Evolutionary conservation across 2,329 filamentous ascomycete species (phyloP).

Genomic region (Pseudopithomyces maydicus): DNA sequence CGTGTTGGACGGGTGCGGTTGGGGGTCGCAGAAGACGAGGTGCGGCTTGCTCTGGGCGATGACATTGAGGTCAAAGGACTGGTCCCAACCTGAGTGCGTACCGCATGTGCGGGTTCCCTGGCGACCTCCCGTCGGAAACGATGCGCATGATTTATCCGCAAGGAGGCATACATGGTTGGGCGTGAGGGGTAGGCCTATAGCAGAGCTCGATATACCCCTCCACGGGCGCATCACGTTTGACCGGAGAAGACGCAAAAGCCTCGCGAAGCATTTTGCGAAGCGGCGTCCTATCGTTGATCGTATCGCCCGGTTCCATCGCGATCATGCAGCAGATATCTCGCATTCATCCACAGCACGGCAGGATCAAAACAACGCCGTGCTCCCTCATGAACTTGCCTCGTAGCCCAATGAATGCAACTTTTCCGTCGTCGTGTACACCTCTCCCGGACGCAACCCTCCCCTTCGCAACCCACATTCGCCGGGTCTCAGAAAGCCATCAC

Average conservation of each 20-base stretch:
- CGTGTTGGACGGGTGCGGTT: constrained; percentile 85
- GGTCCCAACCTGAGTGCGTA: constrained; percentile 12
- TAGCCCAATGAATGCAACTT: neutral
- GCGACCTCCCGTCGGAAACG: neutral
- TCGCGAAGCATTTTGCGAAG: neutral
- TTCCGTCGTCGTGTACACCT: neutral
- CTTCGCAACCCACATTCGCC: neutral
- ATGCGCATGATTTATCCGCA: neutral
- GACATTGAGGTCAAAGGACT: constrained; percentile 85
- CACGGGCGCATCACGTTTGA: neutral
- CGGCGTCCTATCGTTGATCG: neutral
- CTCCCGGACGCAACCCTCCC: neutral
- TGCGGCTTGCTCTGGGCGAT: constrained; percentile 84
- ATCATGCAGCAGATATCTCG: neutral
- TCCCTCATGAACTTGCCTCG: neutral
- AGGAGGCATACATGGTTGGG: constrained; percentile 2
- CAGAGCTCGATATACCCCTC: constrained; percentile 1
- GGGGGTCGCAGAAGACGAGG: constrained; percentile 87
- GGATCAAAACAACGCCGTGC: neutral
- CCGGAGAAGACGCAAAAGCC: neutral
- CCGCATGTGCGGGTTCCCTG: neutral
- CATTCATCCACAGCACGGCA: neutral
- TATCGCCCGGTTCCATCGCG: constrained; percentile 6
- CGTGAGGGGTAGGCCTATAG: neutral
- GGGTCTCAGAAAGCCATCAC: neutral